Base-by-base conservation (phyloP, 192 early-diverging fungal genomes). In the Coemansia aciculifera region DNA sequence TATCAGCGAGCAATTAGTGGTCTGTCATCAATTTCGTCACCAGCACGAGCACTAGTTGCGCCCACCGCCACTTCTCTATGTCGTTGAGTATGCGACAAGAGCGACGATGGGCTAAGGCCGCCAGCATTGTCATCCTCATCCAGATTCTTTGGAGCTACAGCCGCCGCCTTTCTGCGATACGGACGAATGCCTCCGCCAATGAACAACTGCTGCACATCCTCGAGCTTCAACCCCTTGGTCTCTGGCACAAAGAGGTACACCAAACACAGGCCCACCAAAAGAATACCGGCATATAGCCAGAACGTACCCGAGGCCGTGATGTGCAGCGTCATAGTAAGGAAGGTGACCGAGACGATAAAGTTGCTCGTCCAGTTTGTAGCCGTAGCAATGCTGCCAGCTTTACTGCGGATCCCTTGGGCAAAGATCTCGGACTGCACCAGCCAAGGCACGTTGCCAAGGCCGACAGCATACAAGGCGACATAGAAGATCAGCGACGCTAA, bases 401-500 rank as follows among this genome's bases (percentile, higher is more conserved):
- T 83, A 68, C 80, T 77, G 64, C 80, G 80, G 46, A 83, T 72
- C 43, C 80, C 72, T 38, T 83, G 75, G 19, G 72, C 71, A 68
- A 83, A 83, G 27, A 83, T 83, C 68, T 83, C 80, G 0, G 80
- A 83, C 67, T 83, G 80, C 13, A 83, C 66, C 23, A 83, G 66
- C 80, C 80, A 83, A 9, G 80, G 80, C 48, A 83, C 72, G 21
- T 83, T 83, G 24, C 80, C 80, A 3, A 83, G 69, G 1, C 80
- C 80, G 12, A 83, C 71, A 21, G 75, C 80, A 39, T 83, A 83
- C 59, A 83, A 46, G 1, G 80, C 80, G 2, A 83, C 80, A 31
- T 83, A 83, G 59, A 83, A 83, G 19, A 83, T 73, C 36, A 83
- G 80, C 62, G 75, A 77, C 0, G 75, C 80, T 36, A 83, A 60